Evolutionary conservation across 192 early-diverging fungal genomes (phyloP).

Genomic region (Piromyces finnis): DNA sequence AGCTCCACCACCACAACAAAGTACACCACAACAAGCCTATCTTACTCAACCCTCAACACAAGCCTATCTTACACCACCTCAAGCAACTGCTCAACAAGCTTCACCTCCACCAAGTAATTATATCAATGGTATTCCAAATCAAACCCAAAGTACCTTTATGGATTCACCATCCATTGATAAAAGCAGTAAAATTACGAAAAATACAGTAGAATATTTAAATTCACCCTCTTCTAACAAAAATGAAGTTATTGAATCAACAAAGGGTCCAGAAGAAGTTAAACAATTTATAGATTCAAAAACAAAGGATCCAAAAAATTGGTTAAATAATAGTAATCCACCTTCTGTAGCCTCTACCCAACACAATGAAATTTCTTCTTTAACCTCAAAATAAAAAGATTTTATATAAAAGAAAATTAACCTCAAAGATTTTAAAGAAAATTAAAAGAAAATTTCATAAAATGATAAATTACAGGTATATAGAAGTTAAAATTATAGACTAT

Average conservation of each 20-base stretch:
- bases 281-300: neutral
- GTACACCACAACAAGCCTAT: neutral
- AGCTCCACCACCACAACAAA: neutral
- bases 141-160: neutral
- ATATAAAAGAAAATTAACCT: neutral
- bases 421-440: neutral
- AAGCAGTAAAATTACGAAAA: neutral
- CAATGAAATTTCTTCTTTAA: neutral
- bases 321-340: neutral
- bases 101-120: neutral
- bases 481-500: too few species aligned
- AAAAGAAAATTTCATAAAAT: neutral
- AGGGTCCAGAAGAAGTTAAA: neutral
- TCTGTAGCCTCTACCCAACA: neutral
- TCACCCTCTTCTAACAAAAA: neutral
- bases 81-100: neutral
- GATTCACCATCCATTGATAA: neutral
- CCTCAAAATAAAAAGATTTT: neutral
- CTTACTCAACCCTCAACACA: neutral
- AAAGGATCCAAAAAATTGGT: neutral
- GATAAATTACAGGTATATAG: too few species aligned
- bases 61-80: neutral
- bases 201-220: neutral
- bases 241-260: neutral
- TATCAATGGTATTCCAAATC: neutral